Conservation (phyloP, 2,329 filamentous ascomycete species). For the Fusarium sp. region DNA sequence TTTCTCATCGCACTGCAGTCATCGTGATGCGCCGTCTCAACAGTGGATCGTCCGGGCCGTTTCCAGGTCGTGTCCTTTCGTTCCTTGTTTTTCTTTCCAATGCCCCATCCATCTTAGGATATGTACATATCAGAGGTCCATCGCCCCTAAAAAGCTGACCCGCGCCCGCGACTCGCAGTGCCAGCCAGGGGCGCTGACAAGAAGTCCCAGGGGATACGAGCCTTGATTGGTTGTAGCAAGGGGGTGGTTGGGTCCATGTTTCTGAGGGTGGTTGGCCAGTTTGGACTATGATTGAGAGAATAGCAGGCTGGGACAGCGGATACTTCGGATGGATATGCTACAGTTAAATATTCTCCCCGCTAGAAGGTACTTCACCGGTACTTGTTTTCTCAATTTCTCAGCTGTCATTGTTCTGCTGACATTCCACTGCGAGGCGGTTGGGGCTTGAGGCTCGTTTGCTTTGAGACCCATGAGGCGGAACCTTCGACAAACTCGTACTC, state of each 20-base stretch:
- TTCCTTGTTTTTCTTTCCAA: slow-evolving; percentile 38
- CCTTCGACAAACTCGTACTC: slow-evolving; percentile 20
- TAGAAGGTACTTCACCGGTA: slow-evolving; percentile 25
- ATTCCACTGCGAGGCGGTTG: not conserved
- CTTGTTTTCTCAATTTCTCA: slow-evolving; percentile 21
- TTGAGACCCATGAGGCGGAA: slow-evolving; percentile 15
- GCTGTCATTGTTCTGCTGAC: slow-evolving; percentile 18
- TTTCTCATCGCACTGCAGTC: not conserved
- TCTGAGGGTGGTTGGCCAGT: slow-evolving; percentile 36
- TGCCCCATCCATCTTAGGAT: slow-evolving; percentile 24
- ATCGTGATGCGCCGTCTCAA: slow-evolving; percentile 32
- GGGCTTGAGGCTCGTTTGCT: not conserved
- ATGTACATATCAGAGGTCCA: slow-evolving; percentile 30
- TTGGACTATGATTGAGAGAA: slow-evolving; percentile 28
- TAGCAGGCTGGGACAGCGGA: slow-evolving; percentile 24
- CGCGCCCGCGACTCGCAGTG: slow-evolving; percentile 38
- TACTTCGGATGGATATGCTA: slow-evolving; percentile 31
- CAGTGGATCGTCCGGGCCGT: slow-evolving; percentile 38
- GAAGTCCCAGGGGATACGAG: slow-evolving; percentile 26
- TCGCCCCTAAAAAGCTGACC: slow-evolving; percentile 29
- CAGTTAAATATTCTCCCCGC: slow-evolving; percentile 4
- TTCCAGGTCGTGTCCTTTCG: slow-evolving; percentile 37
- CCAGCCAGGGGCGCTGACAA: slow-evolving; percentile 35
- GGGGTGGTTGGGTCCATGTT: slow-evolving; percentile 24
- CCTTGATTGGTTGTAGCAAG: slow-evolving; percentile 25